Percentiles rank a stretch among this genome's conserved stretches.
These are phyloP conservation scores for Ophiostoma perfectum DNA, from an alignment of 2,329 filamentous ascomycete species.

Conservation along the genomic window DNA sequence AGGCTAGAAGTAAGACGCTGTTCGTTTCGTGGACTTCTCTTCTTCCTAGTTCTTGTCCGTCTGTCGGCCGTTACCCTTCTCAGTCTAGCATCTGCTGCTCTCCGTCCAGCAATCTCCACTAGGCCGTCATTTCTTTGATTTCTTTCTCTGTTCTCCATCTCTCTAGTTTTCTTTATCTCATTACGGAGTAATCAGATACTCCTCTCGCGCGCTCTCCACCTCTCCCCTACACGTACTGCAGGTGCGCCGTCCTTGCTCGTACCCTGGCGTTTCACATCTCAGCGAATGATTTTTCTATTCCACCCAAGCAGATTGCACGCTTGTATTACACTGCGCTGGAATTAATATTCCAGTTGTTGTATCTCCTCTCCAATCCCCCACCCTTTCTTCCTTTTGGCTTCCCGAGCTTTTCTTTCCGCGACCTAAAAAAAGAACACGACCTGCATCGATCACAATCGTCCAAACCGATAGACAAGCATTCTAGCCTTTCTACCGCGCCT, in stretches of 20 bases:
- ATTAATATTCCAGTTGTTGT: slow-evolving; percentile 16
- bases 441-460: slow-evolving; percentile 17
- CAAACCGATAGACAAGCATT: slow-evolving; percentile 13
- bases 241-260: slow-evolving; percentile 18
- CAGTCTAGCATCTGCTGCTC: slow-evolving; percentile 12
- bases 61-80: background rate
- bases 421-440: slow-evolving; percentile 27
- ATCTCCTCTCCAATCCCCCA: slow-evolving; percentile 20
- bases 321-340: background rate
- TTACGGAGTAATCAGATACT: background rate
- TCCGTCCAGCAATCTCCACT: slow-evolving; percentile 13
- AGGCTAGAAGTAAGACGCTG: slow-evolving; percentile 9
- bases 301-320: slow-evolving; percentile 15
- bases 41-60: slow-evolving; percentile 2
- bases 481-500: slow-evolving; percentile 15
- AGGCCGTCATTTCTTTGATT: slow-evolving; percentile 15
- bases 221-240: slow-evolving; percentile 4
- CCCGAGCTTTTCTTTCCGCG: slow-evolving; percentile 17
- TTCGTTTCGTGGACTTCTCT: background rate
- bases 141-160: slow-evolving; percentile 4
- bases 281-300: slow-evolving; percentile 19
- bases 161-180: background rate
- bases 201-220: slow-evolving; percentile 10
- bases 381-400: slow-evolving; percentile 18
- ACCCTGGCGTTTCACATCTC: slow-evolving; percentile 22